A percentile compares a stretch with the other conserved stretches of the same genome.
Evolutionary conservation across 257 asterid genomes (phyloP).

Genomic region (Nicotiana undulata): DNA sequence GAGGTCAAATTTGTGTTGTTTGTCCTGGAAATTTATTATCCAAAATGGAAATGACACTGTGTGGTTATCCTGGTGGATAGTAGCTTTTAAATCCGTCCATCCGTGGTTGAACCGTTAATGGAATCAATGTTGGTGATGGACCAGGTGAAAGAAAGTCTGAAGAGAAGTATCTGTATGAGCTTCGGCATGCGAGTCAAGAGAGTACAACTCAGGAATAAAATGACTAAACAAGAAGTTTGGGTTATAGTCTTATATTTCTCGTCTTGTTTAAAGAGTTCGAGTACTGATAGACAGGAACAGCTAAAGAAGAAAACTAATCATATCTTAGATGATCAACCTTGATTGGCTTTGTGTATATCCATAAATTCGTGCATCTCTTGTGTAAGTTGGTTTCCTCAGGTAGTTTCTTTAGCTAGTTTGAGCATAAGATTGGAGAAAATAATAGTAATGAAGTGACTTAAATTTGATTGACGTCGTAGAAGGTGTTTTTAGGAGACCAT

Average conservation of each 20-base stretch:
- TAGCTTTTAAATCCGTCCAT: background rate
- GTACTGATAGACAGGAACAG: background rate
- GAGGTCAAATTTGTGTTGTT: background rate
- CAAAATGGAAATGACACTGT: background rate
- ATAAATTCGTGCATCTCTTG: background rate
- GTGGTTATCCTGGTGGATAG: background rate
- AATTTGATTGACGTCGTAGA: background rate
- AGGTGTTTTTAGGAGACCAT: background rate
- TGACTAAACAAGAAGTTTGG: background rate
- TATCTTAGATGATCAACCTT: background rate
- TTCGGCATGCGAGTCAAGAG: background rate
- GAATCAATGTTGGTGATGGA: background rate
- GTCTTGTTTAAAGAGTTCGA: background rate
- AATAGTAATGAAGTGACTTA: background rate
- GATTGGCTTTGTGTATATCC: background rate
- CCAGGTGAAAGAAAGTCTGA: background rate
- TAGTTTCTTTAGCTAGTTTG: background rate
- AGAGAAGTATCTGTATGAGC: background rate
- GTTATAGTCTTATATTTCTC: background rate
- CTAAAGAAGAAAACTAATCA: background rate
- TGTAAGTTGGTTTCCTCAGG: background rate
- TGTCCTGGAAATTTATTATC: background rate
- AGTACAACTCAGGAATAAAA: background rate
- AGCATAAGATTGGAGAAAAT: background rate
- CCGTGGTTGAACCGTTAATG: background rate